Conservation (phyloP, 345 rosid genomes). For the Eucalyptus rudis region DNA sequence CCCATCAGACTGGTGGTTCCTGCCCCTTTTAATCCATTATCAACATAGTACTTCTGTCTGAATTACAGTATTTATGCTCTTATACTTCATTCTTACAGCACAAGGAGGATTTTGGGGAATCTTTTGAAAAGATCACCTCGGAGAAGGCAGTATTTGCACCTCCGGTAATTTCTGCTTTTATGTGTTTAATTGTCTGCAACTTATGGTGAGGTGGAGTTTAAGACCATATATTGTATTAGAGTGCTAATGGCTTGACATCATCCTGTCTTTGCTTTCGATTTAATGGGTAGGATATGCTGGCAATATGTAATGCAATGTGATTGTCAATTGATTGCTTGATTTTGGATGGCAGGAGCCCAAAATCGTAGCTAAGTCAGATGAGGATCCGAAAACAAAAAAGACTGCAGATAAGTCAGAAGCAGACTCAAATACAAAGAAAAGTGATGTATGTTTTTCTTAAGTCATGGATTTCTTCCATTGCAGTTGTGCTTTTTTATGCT, state of each 20-base stretch:
- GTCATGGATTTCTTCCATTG: background rate
- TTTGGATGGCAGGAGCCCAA: slow-evolving; percentile 14
- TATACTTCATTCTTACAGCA: slow-evolving; percentile 21
- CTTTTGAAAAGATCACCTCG: slow-evolving; percentile 33
- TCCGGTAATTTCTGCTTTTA: slow-evolving; percentile 21
- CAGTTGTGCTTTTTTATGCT: background rate
- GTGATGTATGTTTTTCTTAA: slow-evolving; percentile 25
- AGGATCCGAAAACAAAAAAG: slow-evolving; percentile 24
- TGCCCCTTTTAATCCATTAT: background rate
- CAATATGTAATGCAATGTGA: background rate
- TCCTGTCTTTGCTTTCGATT: background rate
- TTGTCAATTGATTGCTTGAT: background rate
- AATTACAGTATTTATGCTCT: background rate
- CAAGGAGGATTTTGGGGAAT: slow-evolving; percentile 30
- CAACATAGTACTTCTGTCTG: background rate
- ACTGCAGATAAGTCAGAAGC: slow-evolving; percentile 26
- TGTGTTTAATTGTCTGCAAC: background rate
- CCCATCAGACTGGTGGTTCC: background rate
- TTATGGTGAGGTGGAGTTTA: background rate
- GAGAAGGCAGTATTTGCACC: slow-evolving; percentile 51
- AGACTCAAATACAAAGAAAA: slow-evolving; percentile 17
- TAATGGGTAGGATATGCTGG: background rate
- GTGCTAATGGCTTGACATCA: background rate
- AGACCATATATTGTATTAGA: background rate
- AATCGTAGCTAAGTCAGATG: slow-evolving; percentile 23